A percentile compares a stretch with the other conserved stretches of the same genome.
Evolutionary conservation across 164 flowering plant genomes (phyloP).

Genomic region (Vitis amurensis): DNA sequence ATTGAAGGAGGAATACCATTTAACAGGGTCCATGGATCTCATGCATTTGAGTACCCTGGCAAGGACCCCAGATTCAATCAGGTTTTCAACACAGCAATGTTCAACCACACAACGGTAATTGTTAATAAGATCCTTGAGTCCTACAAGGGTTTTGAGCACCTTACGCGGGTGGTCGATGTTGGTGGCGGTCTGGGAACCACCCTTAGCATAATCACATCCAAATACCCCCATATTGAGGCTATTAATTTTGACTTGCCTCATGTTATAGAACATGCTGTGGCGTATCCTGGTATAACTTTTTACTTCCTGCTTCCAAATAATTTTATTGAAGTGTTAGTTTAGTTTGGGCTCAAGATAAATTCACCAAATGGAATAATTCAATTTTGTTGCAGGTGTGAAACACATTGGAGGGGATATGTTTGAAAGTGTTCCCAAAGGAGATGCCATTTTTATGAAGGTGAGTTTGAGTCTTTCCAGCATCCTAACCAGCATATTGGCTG

Average conservation of each 20-base stretch:
- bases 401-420: not conserved
- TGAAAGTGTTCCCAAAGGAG: not conserved
- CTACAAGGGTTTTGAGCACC: conserved; percentile 15
- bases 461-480: not conserved
- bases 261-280: conserved; percentile 4
- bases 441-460: not conserved
- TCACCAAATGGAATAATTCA: too few relatives aligned
- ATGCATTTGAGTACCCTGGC: conserved; percentile 23
- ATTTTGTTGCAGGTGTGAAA: not conserved
- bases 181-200: conserved; percentile 22
- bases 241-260: conserved; percentile 26
- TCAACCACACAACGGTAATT: conserved; percentile 13
- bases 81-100: conserved; percentile 30
- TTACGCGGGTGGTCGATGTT: conserved; percentile 21
- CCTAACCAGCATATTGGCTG: too few relatives aligned
- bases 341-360: conserved; percentile 10
- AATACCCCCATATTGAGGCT: conserved; percentile 21
- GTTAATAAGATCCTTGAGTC: conserved; percentile 14
- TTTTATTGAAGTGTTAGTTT: not conserved
- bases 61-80: conserved; percentile 18
- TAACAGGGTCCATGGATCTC: conserved; percentile 29
- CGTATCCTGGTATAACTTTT: conserved; percentile 3
- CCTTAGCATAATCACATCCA: conserved; percentile 12
- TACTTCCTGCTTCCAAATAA: not conserved
- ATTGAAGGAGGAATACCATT: conserved; percentile 50